phyloP scores from a whole-genome alignment of 1,139 yeast species.

The Suhomyces wounanorum region DNA sequence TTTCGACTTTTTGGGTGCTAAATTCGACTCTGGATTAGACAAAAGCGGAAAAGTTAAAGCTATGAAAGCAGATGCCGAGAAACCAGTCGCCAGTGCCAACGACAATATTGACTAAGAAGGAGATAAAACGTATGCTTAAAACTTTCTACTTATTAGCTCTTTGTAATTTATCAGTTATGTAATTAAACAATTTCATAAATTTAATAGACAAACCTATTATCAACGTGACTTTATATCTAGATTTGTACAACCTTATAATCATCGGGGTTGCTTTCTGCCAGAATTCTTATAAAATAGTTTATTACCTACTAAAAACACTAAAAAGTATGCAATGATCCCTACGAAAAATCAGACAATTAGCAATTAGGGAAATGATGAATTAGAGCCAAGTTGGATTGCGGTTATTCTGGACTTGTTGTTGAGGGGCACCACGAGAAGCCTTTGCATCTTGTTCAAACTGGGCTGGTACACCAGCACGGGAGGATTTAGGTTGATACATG shows the following conservation, averaged over 20 bases:
- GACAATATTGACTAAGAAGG: slow-evolving; percentile 13
- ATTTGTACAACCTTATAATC: no score
- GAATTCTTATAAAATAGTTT: background rate
- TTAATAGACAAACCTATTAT: no score
- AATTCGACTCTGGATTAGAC: slow-evolving; percentile 31
- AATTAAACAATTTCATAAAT: no score
- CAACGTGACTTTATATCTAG: no score
- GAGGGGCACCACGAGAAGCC: slow-evolving; percentile 11
- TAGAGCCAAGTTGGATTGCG: slow-evolving; percentile 15
- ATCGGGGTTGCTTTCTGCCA: background rate
- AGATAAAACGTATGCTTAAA: background rate
- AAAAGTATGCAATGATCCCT: slow-evolving; percentile 9
- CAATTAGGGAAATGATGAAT: slow-evolving; percentile 1
- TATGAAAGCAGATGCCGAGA: background rate
- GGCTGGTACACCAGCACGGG: slow-evolving; percentile 6
- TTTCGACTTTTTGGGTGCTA: slow-evolving; percentile 75
- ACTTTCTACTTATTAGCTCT: background rate
- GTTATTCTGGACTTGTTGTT: slow-evolving; percentile 14
- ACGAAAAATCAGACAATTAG: background rate
- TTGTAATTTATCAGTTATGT: background rate
- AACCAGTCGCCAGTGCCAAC: slow-evolving; percentile 10
- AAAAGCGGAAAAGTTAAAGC: slow-evolving; percentile 11
- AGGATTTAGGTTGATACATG: slow-evolving; percentile 2
- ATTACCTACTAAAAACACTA: slow-evolving; percentile 7
- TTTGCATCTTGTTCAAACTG: slow-evolving; percentile 13